phyloP scores from a whole-genome alignment of 768 basidiomycete genomes.

The Sporobolomyces pararoseus region DNA sequence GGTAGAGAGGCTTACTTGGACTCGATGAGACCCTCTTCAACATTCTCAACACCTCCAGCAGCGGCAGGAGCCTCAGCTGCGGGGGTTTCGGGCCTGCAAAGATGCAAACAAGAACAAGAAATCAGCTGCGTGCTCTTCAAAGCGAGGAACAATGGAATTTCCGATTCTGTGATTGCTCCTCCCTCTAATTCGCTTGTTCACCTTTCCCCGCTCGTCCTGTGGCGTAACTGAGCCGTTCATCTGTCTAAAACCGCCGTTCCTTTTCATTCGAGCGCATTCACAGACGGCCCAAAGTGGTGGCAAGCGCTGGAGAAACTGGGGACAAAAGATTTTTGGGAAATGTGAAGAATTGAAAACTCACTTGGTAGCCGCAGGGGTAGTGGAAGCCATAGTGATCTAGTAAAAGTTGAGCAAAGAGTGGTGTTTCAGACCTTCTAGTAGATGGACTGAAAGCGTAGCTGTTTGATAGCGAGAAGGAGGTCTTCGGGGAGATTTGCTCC shows the following conservation, averaged over 20 bases:
- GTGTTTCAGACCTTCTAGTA: background rate
- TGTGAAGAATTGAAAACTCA: background rate
- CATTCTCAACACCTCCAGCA: conserved; percentile 37
- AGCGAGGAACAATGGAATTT: background rate
- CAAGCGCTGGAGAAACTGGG: background rate
- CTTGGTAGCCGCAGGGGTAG: conserved; percentile 35
- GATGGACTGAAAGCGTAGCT: conserved; percentile 1
- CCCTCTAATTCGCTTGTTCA: background rate
- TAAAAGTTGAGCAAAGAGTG: background rate
- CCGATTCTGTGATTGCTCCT: background rate
- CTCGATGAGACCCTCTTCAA: conserved; percentile 41
- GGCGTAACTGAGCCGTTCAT: background rate
- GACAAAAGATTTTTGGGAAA: background rate
- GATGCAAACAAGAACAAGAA: no score
- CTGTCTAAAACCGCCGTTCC: background rate
- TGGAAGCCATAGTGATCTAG: conserved; percentile 29
- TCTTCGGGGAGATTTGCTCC: background rate
- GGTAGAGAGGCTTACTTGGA: conserved; percentile 44
- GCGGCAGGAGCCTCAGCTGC: conserved; percentile 37
- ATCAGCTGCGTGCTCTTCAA: background rate
- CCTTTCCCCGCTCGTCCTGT: conserved; percentile 3
- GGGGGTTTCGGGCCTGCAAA: conserved; percentile 38
- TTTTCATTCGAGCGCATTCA: background rate
- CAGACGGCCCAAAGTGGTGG: background rate
- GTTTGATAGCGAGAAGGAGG: background rate